phyloP scores from a whole-genome alignment of 208 protist species.

The Wallacemonas sp. region DNA sequence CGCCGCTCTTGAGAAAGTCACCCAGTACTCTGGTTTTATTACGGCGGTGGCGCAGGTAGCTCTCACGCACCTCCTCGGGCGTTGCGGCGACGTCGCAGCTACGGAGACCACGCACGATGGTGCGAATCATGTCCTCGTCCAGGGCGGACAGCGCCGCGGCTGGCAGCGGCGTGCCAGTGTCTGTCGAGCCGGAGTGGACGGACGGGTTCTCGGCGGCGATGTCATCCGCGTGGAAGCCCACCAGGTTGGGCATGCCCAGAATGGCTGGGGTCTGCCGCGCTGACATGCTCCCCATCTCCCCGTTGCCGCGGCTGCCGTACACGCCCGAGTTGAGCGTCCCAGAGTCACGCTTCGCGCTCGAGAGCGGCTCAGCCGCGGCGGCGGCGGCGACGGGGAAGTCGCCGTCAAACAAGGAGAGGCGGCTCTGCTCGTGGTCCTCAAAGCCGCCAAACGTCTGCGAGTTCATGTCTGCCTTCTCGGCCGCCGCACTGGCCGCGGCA shows the following conservation, averaged over 20 bases:
- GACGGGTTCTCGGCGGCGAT: not conserved
- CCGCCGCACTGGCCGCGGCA: not conserved
- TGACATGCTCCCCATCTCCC: slow-evolving; percentile 7
- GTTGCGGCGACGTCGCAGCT: slow-evolving; percentile 16
- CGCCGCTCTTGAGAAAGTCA: slow-evolving; percentile 24
- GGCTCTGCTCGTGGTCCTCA: slow-evolving; percentile 10
- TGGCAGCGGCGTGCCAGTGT: slow-evolving; percentile 9
- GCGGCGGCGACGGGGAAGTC: not conserved
- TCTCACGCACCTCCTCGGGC: slow-evolving; percentile 26
- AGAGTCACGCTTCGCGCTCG: not conserved
- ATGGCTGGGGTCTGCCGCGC: slow-evolving; percentile 6
- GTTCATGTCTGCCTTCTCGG: not conserved
- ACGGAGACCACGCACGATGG: slow-evolving; percentile 21
- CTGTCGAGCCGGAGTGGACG: slow-evolving; percentile 11
- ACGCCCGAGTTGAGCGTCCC: not conserved
- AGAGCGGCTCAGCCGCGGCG: not conserved
- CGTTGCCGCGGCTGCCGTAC: not conserved
- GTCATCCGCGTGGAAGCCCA: not conserved
- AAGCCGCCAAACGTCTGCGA: not conserved
- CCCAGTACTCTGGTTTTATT: slow-evolving; percentile 24
- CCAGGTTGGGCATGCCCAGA: slow-evolving; percentile 11
- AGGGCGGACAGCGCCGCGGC: slow-evolving; percentile 16
- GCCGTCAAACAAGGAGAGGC: slow-evolving; percentile 13
- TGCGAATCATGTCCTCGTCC: slow-evolving; percentile 31
- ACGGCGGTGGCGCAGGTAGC: slow-evolving; percentile 32